These are phyloP conservation scores for Gaeumannomyces tritici DNA, from an alignment of 2,329 filamentous ascomycete species.

Conservation along the genomic window DNA sequence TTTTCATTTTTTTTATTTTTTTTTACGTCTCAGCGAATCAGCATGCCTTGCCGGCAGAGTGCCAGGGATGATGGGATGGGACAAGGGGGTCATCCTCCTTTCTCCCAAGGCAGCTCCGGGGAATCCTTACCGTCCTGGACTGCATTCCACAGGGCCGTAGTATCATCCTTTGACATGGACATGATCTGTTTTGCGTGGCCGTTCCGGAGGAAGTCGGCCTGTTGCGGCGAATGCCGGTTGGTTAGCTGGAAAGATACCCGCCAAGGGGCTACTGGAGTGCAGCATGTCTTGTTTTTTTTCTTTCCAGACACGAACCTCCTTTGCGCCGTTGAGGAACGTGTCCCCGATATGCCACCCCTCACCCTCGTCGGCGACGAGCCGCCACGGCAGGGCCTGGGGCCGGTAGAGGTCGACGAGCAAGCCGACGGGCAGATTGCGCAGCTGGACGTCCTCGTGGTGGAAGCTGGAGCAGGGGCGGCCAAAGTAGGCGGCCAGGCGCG, in stretches of 20 bases:
- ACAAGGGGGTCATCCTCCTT: neutral
- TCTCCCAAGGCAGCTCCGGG: neutral
- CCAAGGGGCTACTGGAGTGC: no score
- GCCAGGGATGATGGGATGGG: neutral
- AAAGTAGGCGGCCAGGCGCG: constrained; percentile 44
- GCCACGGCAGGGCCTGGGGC: constrained; percentile 40
- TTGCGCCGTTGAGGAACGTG: constrained; percentile 55
- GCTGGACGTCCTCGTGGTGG: constrained; percentile 43
- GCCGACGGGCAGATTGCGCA: constrained; percentile 43
- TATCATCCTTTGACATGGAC: constrained; percentile 77
- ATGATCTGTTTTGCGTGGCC: constrained; percentile 86
- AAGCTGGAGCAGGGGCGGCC: constrained; percentile 46
- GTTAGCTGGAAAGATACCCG: no score
- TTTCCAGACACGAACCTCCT: constrained; percentile 36
- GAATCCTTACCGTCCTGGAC: constrained; percentile 56
- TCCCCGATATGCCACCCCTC: constrained; percentile 50
- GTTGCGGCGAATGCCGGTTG: neutral
- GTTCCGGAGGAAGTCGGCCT: constrained; percentile 80
- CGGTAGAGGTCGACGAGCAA: constrained; percentile 48
- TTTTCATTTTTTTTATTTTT: no score
- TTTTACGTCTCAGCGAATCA: neutral
- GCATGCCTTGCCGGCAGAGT: neutral
- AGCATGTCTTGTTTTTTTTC: no score
- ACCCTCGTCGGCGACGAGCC: constrained; percentile 42
- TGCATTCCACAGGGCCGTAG: constrained; percentile 71